phyloP scores from a whole-genome alignment of 2,329 filamentous ascomycete genomes.

The Penicillium sp. region DNA sequence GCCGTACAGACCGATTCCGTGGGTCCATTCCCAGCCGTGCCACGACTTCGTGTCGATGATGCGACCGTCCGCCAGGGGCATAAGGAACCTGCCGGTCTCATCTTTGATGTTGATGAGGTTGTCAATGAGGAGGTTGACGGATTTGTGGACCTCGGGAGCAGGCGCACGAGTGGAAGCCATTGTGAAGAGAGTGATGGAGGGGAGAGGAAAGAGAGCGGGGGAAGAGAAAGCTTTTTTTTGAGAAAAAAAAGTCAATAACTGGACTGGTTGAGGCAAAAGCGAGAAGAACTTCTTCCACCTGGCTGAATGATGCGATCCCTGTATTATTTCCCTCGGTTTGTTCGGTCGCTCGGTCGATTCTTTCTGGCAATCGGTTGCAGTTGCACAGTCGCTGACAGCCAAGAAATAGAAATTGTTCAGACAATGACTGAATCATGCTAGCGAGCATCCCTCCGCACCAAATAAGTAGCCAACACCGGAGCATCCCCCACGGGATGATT shows the following conservation, averaged over 20 bases:
- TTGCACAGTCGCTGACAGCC: conserved; percentile 2
- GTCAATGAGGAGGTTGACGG: conserved; percentile 71
- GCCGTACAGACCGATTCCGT: conserved; percentile 79
- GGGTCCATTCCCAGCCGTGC: conserved; percentile 78
- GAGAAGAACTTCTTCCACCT: not conserved
- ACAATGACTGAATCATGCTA: not conserved
- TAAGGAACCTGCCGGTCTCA: conserved; percentile 73
- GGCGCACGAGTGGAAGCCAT: conserved; percentile 30
- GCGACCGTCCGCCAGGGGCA: conserved; percentile 72
- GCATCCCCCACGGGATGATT: conserved; percentile 24
- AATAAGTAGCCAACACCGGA: conserved; percentile 13
- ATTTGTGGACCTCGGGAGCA: conserved; percentile 54
- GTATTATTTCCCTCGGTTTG: not conserved
- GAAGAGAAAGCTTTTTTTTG: not conserved
- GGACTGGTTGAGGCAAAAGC: not conserved
- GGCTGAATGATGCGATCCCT: not conserved
- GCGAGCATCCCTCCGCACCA: not conserved
- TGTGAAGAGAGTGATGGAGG: conserved; percentile 9
- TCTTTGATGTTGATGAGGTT: conserved; percentile 81
- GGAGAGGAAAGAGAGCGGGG: not conserved
- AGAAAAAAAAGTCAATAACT: not conserved
- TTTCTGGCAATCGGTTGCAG: conserved; percentile 1
- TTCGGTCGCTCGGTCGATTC: not conserved
- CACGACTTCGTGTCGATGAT: conserved; percentile 85
- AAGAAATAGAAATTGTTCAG: conserved; percentile 3